Conservation (phyloP, 495 filamentous ascomycete species). For the Trichoderma erinaceum region DNA sequence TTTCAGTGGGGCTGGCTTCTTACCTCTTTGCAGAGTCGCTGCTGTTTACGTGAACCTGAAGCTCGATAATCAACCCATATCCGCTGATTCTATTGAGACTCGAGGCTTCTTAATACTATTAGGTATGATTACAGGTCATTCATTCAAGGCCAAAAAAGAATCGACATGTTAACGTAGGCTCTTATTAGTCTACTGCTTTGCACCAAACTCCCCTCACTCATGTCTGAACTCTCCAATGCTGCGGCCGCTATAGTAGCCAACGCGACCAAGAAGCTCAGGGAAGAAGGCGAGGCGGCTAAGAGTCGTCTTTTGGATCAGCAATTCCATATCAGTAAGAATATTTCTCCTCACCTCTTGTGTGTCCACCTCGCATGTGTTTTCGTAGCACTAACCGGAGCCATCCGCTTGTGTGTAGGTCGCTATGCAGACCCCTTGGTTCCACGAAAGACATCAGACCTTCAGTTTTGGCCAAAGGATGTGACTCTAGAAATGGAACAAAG, state of each 20-base stretch:
- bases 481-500: slow-evolving; percentile 28
- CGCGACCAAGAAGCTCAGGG: slow-evolving; percentile 44
- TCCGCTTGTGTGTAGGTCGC: slow-evolving; percentile 23
- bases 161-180: not conserved
- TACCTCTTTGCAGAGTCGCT: slow-evolving; percentile 44
- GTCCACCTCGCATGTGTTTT: not conserved
- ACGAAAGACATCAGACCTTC: not conserved
- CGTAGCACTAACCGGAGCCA: not conserved
- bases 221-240: not conserved
- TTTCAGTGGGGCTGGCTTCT: slow-evolving; percentile 30
- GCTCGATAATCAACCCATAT: not conserved
- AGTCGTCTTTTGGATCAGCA: slow-evolving; percentile 32
- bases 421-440: slow-evolving; percentile 39
- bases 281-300: slow-evolving; percentile 47
- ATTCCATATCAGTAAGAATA: slow-evolving; percentile 35
- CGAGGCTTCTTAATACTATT: not conserved
- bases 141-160: not conserved
- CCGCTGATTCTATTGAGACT: not conserved
- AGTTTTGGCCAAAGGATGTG: slow-evolving; percentile 26
- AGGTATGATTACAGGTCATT: not conserved
- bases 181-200: not conserved
- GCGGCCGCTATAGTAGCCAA: not conserved
- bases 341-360: not conserved
- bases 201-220: not conserved
- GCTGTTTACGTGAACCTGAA: slow-evolving; percentile 34